Evolutionary conservation across 805 yeast species (phyloP).

Genomic region (Suhomyces sp.): DNA sequence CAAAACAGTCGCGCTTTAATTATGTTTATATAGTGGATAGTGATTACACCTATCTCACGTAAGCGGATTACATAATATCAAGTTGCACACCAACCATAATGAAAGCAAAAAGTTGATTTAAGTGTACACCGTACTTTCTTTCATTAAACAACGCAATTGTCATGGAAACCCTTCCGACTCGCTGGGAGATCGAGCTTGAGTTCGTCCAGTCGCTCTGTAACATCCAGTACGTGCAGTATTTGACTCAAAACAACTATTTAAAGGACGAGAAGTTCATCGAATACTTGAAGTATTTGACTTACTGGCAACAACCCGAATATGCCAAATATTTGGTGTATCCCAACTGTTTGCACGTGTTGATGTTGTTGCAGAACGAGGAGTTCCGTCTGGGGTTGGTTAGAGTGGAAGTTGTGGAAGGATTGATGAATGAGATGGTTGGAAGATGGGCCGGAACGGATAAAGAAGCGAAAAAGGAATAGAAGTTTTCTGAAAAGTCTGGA

Average conservation of each 20-base stretch:
- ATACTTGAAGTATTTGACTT: constrained; percentile 77
- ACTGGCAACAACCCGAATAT: constrained; percentile 78
- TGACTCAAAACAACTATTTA: constrained; percentile 80
- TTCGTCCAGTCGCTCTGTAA: constrained; percentile 92
- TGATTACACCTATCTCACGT: too few relatives aligned
- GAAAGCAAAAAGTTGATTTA: too few relatives aligned
- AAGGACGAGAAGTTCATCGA: constrained; percentile 70
- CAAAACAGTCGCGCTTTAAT: too few relatives aligned
- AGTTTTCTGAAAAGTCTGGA: too few relatives aligned
- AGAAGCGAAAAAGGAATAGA: background rate
- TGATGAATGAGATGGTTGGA: constrained; percentile 75
- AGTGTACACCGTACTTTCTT: too few relatives aligned
- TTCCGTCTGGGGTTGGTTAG: constrained; percentile 57
- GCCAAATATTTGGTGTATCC: constrained; percentile 78
- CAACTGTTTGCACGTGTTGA: constrained; percentile 78
- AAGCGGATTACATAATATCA: too few relatives aligned
- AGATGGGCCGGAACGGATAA: constrained; percentile 52
- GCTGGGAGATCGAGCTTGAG: constrained; percentile 91
- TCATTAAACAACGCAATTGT: too few relatives aligned
- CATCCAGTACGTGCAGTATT: constrained; percentile 78
- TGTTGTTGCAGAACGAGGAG: constrained; percentile 53
- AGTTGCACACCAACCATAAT: too few relatives aligned
- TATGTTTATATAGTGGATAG: too few relatives aligned
- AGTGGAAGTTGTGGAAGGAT: constrained; percentile 54
- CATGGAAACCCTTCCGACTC: constrained; percentile 51